Evolutionary conservation across 2,329 filamentous ascomycete species (phyloP), one percentile per base, ranked within the genome.

Genomic region (Aspergillus sp.): DNA sequence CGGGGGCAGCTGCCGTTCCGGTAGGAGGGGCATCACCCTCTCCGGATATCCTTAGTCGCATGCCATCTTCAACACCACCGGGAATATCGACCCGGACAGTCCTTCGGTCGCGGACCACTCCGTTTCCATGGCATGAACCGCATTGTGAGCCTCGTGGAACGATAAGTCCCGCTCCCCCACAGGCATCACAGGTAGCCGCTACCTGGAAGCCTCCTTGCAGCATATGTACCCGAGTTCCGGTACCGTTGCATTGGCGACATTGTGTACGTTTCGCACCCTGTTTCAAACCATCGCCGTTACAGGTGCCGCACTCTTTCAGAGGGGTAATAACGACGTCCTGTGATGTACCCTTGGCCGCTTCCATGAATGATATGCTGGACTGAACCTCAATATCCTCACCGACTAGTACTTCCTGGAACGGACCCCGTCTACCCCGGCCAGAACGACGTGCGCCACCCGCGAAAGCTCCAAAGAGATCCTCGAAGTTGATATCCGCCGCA

Each of bases 351-450:
- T 96, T 96, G 9, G 95, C 95, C 6, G 95, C 91, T 71, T 99
- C 95, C 87, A 95, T 90, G 75, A 99, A 99, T 0, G 90, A 92
- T 66, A 99, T 93, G 72, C 86, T 95, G 50, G 91, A 87, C 76
- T 96, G 91, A 23, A 97, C 90, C 74, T 98, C 93, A 68, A 99
- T 96, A 73, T 96, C 92, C 63, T 98, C 92, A 60, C 95, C 95
- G n/a, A 96, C 89, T 65, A 96, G 73, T 19, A 96, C 86, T 66
- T 96, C 89, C 67, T 91, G 85, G 70, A 95, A 95, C 11, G 90
- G 88, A 55, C 83, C 87, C 39, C 84, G 81, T n/a, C 81, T 77
- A 25, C 81, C 79, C 40, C 81, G 58, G 73, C 82, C 65, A 66
- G 82, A 77, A 52, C 84, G 77, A 56, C 82, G 76, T 21, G 78